Base-by-base conservation (phyloP, 2,329 filamentous ascomycete genomes). In the Botryotinia convoluta region DNA sequence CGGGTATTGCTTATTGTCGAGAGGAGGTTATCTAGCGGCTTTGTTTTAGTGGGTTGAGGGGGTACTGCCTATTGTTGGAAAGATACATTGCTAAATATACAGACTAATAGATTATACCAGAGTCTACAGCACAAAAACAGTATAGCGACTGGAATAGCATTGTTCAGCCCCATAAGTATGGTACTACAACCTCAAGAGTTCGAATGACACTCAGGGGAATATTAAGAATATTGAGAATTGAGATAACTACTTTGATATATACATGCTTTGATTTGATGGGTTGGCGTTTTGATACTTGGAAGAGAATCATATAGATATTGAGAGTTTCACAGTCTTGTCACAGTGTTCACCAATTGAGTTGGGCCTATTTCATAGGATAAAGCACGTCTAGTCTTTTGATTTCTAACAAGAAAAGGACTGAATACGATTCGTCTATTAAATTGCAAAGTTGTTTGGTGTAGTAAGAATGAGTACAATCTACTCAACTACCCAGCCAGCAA, bases 401-500 rank as follows among this genome's bases (percentile, higher is more conserved):
- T 57, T 14, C 51, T 29, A 8, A 18, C 8, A 51, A 16, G 6
- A 54, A 3, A 29, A 29, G 1, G 3, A 51, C 4, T 14, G 1
- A n/a, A 4, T n/a, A 4, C 1, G n/a, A 14, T 1, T n/a, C 1
- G 26, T 51, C 10, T n/a, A 7, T 51, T 4, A 14, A 26, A 26
- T 3, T 26, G 9, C 20, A 48, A 26, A 22, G 44, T 45, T 20
- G 2, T 51, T 51, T 4, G 9, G 4, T 12, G 2, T 48, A 12
- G 4, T 26, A 5, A 12, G 14, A 12, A 51, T 6, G 10, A 51
- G 22, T 26, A n/a, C 1, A n/a, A n/a, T n/a, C 10, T n/a, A 14
- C 10, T n/a, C 4, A n/a, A 0, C 2, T n/a, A 3, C 1, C 5
- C 5, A n/a, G 12, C 12, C 0, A 16, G 7, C 0, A 1, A 54